Evolutionary conservation across 768 basidiomycete genomes (phyloP).

Genomic region (Russula sp.): DNA sequence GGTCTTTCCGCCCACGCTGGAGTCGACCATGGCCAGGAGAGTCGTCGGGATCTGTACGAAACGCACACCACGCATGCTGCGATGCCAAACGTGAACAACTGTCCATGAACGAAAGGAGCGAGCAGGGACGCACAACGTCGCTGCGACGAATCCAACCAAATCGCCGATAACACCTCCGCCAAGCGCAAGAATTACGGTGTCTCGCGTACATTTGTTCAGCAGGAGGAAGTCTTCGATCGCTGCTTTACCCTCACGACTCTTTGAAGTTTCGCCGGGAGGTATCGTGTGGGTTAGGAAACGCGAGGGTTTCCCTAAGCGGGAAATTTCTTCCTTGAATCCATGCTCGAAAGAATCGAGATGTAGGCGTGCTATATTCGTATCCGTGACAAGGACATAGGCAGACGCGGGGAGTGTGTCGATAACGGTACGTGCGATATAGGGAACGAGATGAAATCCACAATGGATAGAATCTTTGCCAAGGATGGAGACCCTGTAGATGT

Average conservation of each 20-base stretch:
- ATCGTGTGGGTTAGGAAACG: constrained; percentile 77
- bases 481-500: constrained; percentile 42
- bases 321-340: constrained; percentile 51
- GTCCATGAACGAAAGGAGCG: not conserved
- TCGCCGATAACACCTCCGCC: constrained; percentile 98
- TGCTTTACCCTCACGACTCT: constrained; percentile 88
- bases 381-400: constrained; percentile 88
- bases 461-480: constrained; percentile 44
- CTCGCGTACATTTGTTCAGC: constrained; percentile 81
- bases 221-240: constrained; percentile 91
- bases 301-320: constrained; percentile 31
- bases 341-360: constrained; percentile 64
- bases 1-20: constrained; percentile 95
- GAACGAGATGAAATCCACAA: constrained; percentile 42
- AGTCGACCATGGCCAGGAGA: constrained; percentile 97
- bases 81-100: not conserved
- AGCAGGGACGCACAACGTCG: constrained; percentile 74
- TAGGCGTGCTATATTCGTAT: constrained; percentile 79
- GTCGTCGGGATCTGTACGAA: constrained; percentile 97
- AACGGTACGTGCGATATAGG: constrained; percentile 74
- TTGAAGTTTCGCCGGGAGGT: constrained; percentile 88
- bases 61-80: constrained; percentile 93
- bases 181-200: constrained; percentile 87
- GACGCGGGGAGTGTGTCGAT: constrained; percentile 66
- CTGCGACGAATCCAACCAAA: constrained; percentile 92